Evolutionary conservation across 768 basidiomycete species (phyloP).

Genomic region (Termitomyces sp.): DNA sequence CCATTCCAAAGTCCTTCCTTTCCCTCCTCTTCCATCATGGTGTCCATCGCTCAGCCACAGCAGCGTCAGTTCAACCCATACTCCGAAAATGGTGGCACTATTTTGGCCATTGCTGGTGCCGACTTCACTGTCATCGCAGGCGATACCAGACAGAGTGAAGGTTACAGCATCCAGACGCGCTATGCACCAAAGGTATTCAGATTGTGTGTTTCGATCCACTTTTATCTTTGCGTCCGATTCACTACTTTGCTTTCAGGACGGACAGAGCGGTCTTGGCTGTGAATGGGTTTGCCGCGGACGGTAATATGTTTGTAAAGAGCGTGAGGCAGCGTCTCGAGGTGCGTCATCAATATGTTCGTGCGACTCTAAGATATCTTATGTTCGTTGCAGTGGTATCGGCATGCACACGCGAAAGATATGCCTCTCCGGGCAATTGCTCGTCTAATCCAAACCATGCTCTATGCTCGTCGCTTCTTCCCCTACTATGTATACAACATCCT

Average conservation of each 20-base stretch:
- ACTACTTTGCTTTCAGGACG: constrained; percentile 49
- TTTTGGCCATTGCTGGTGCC: constrained; percentile 91
- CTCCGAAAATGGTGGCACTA: constrained; percentile 92
- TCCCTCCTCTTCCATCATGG: constrained; percentile 28
- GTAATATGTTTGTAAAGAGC: constrained; percentile 96
- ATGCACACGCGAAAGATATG: constrained; percentile 97
- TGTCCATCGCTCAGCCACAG: constrained; percentile 36
- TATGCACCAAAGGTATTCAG: constrained; percentile 95
- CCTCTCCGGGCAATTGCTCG: constrained; percentile 96
- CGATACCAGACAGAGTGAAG: constrained; percentile 94
- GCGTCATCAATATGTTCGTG: constrained; percentile 19
- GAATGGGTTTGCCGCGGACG: constrained; percentile 97
- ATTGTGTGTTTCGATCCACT: constrained; percentile 54
- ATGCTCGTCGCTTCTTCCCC: constrained; percentile 94
- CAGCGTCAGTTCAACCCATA: constrained; percentile 83
- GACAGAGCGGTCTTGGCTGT: constrained; percentile 92
- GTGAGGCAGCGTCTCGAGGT: constrained; percentile 96
- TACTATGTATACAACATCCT: constrained; percentile 98
- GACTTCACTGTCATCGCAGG: constrained; percentile 95
- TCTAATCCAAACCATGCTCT: constrained; percentile 97
- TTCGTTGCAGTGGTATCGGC: constrained; percentile 83
- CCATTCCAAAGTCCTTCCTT: constrained; percentile 23
- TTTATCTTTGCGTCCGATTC: neutral
- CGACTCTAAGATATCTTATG: neutral
- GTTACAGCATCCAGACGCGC: constrained; percentile 97